These are phyloP conservation scores for Bruguiera sexangula DNA, from an alignment of 345 rosid genomes.

Conservation along the genomic window DNA sequence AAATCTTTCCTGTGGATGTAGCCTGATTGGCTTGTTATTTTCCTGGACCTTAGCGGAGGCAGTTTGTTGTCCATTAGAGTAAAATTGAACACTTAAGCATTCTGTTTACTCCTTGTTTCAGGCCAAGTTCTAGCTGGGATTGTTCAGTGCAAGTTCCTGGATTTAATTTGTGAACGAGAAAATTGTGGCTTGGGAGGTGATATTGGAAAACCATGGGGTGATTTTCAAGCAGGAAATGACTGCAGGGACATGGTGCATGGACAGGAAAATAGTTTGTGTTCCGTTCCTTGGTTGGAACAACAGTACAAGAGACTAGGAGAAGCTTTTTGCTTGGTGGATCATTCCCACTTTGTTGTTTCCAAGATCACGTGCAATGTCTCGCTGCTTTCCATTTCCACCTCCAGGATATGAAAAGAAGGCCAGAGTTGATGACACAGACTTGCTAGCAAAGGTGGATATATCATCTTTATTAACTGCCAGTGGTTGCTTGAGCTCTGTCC, in stretches of 20 bases:
- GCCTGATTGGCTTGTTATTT: slow-evolving; percentile 13
- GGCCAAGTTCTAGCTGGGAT: slow-evolving; percentile 6
- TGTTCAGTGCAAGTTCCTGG: not conserved
- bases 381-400: slow-evolving; percentile 93
- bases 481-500: not conserved
- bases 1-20: not conserved
- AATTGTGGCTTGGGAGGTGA: slow-evolving; percentile 22
- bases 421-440: slow-evolving; percentile 44
- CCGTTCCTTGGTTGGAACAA: slow-evolving; percentile 57
- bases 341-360: slow-evolving; percentile 28
- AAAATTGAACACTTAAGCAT: slow-evolving; percentile 10
- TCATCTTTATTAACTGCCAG: not conserved
- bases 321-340: slow-evolving; percentile 29
- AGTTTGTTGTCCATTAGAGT: slow-evolving; percentile 13
- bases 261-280: slow-evolving; percentile 50
- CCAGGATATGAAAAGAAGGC: slow-evolving; percentile 90
- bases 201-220: slow-evolving; percentile 30
- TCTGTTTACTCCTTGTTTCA: slow-evolving; percentile 5
- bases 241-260: slow-evolving; percentile 60
- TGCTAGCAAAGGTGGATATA: slow-evolving; percentile 52
- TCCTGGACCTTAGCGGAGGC: slow-evolving; percentile 13
- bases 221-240: slow-evolving; percentile 42
- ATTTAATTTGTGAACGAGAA: slow-evolving; percentile 9
- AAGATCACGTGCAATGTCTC: slow-evolving; percentile 66
- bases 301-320: slow-evolving; percentile 30